phyloP scores from a whole-genome alignment of 1,284 basidiomycete genomes.

The Amylostereum areolatum region DNA sequence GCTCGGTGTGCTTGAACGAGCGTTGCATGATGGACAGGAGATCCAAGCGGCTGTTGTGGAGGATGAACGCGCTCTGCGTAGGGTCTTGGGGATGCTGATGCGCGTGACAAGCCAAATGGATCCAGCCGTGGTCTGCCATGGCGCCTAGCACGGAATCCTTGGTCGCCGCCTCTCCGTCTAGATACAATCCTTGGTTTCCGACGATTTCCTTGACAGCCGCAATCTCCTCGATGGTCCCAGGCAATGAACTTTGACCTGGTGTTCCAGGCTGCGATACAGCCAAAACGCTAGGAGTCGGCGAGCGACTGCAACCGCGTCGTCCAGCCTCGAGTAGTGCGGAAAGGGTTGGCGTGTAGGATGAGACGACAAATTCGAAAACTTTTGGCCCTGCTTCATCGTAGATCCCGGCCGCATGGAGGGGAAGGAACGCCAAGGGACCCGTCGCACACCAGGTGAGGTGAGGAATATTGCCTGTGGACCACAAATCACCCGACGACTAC shows the following conservation, averaged over 20 bases:
- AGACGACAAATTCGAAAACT: constrained; percentile 14
- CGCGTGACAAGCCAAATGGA: constrained; percentile 5
- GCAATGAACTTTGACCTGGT: neutral
- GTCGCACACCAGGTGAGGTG: constrained; percentile 20
- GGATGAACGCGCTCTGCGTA: neutral
- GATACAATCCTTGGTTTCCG: constrained; percentile 9
- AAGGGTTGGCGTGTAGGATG: constrained; percentile 20
- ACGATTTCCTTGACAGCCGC: constrained; percentile 2
- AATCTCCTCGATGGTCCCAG: neutral
- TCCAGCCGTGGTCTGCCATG: neutral
- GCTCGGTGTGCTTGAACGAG: too few relatives aligned
- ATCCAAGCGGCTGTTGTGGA: neutral
- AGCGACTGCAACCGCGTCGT: neutral
- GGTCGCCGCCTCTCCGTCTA: constrained; percentile 9
- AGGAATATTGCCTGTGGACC: neutral
- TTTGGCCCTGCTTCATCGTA: constrained; percentile 6
- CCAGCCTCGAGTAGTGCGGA: neutral
- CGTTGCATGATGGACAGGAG: neutral
- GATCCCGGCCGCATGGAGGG: constrained; percentile 19
- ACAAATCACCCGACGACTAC: neutral
- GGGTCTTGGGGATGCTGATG: neutral
- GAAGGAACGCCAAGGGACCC: constrained; percentile 17
- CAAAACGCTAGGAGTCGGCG: neutral
- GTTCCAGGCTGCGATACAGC: constrained; percentile 2
- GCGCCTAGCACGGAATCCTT: neutral